Conservation (phyloP, 1,139 yeast genomes). For the Pneumocystis murina region DNA sequence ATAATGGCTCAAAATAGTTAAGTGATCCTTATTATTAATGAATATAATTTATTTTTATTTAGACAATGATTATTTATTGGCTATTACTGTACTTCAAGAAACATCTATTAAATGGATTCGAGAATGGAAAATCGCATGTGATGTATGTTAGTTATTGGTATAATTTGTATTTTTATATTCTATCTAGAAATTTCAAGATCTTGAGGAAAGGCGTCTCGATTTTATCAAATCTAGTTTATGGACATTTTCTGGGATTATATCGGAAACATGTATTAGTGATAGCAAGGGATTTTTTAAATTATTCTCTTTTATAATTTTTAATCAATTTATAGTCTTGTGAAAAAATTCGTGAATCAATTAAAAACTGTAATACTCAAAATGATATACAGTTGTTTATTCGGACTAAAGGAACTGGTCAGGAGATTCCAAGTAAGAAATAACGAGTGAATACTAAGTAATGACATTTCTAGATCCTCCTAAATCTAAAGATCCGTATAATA, state of each 20-base stretch:
- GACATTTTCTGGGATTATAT: slow-evolving; percentile 64
- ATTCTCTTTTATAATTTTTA: slow-evolving; percentile 8
- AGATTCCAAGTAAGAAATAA: slow-evolving; percentile 42
- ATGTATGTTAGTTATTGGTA: slow-evolving; percentile 14
- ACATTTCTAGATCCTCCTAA: slow-evolving; percentile 9
- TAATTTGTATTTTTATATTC: neutral
- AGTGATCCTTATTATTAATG: neutral
- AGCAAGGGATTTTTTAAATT: slow-evolving; percentile 32
- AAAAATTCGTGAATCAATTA: slow-evolving; percentile 49
- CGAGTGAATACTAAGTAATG: slow-evolving; percentile 34
- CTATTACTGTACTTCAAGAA: slow-evolving; percentile 46
- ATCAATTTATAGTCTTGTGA: slow-evolving; percentile 35
- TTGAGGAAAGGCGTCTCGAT: slow-evolving; percentile 69
- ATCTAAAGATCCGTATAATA: slow-evolving; percentile 11
- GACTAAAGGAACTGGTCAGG: slow-evolving; percentile 51
- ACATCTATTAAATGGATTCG: slow-evolving; percentile 57
- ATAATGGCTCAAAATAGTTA: slow-evolving; percentile 26
- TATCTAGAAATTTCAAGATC: slow-evolving; percentile 41
- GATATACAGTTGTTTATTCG: slow-evolving; percentile 47
- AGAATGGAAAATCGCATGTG: slow-evolving; percentile 65
- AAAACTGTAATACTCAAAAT: slow-evolving; percentile 46
- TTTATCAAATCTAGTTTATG: slow-evolving; percentile 64
- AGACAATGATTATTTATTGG: slow-evolving; percentile 44
- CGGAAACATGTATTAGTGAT: slow-evolving; percentile 63
- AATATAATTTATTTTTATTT: slow-evolving; percentile 22